phyloP scores from a whole-genome alignment of 441 rosid species.

The Adansonia grandidieri region DNA sequence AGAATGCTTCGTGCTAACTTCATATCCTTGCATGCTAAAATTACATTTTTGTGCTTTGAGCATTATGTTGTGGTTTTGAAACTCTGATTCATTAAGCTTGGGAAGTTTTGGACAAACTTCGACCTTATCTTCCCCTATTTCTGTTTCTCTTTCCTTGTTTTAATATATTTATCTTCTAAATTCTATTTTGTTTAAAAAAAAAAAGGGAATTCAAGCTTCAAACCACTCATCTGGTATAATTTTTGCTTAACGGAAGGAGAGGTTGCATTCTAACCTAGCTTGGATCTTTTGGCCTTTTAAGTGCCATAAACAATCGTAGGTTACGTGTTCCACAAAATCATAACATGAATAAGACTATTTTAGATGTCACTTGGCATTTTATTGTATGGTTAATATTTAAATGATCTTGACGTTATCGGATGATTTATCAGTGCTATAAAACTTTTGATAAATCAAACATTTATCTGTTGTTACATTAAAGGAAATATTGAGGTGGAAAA shows the following conservation, averaged over 20 bases:
- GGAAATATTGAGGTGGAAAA: not conserved
- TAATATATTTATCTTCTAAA: not conserved
- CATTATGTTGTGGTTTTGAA: conserved; percentile 11
- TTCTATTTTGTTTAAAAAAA: not conserved
- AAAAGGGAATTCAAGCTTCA: conserved; percentile 7
- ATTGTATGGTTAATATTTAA: not conserved
- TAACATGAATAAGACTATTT: not conserved
- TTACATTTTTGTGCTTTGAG: conserved; percentile 13
- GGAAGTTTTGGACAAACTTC: not conserved
- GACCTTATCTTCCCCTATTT: not conserved
- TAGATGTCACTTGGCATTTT: not conserved
- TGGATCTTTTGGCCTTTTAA: not conserved
- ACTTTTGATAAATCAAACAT: conserved; percentile 3
- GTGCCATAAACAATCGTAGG: not conserved
- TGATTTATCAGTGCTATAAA: conserved; percentile 12
- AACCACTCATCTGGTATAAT: not conserved
- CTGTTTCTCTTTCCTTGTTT: not conserved
- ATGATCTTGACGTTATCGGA: not conserved
- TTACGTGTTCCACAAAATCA: not conserved
- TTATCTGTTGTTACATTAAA: not conserved
- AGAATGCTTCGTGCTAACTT: not conserved
- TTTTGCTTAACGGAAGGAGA: conserved; percentile 5
- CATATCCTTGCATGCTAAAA: not conserved
- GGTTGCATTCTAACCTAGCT: not conserved
- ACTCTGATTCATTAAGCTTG: conserved; percentile 16